Evolutionary conservation across 352 stramenopile species (phyloP), one percentile per base, ranked within the genome.

Genomic region (Pythium aquatile): DNA sequence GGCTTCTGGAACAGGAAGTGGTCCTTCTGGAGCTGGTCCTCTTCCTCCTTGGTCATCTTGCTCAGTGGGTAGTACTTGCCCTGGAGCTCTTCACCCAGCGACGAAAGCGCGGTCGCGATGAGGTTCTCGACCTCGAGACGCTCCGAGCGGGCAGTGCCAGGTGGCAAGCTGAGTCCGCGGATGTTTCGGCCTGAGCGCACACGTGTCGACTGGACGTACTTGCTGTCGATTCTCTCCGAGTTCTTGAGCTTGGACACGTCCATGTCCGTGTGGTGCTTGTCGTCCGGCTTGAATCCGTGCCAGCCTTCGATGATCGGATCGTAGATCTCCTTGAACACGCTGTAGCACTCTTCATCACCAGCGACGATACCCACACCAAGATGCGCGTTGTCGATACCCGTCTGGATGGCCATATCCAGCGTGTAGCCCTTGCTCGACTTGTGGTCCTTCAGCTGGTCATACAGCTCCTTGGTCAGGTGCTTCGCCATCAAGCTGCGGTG

Each of bases 1-100:
- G 94, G 94, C 75, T 98, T 97, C 57, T 98, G 87, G 71, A 98
- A 98, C 1, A 98, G 66, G 59, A 98, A 96, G 64, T 97, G 92
- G 20, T 96, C 83, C 57, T 88, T 77, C 40, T 97, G 91, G 6
- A 98, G 77, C 75, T 98, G 88, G 26, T 97, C 79, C 61, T 97
- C 91, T 56, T 97, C 81, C 44, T 93, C 79, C 63, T 96, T 95
- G 0, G 86, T 94, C 86, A 98, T 97, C 55, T 85, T 85, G 60
- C 85, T 85, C 5, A 98, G 73, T 13, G 88, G 81, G 42, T 90
- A 82, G 70, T 97, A 98, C 51, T 87, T 95, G 47, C 94, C 93
- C 59, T 88, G 73, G 8, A 95, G 77, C 46, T 96, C 87, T 0
- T 87, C 79, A 0, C 76, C 72, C 28, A 97, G 81, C 8, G 83